phyloP scores from a whole-genome alignment of 2,329 filamentous ascomycete genomes.

The Monosporascus sp. region DNA sequence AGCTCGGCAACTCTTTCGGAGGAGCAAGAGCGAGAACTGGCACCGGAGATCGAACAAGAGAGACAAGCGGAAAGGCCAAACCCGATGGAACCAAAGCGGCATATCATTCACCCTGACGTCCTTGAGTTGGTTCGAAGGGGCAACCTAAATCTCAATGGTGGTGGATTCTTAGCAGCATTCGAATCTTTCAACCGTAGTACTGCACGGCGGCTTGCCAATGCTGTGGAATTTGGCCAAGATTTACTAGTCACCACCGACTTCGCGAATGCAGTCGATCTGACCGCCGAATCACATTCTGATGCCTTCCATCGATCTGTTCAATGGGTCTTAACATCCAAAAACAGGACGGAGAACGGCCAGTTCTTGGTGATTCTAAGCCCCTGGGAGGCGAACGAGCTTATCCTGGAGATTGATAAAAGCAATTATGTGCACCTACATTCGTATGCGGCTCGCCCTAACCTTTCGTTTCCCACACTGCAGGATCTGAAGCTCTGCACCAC shows the following conservation, averaged over 20 bases:
- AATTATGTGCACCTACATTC: slow-evolving; percentile 12
- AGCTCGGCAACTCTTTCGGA: slow-evolving; percentile 6
- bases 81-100: slow-evolving; percentile 30
- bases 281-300: slow-evolving; percentile 2
- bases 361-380: slow-evolving; percentile 21
- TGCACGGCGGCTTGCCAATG: slow-evolving; percentile 29
- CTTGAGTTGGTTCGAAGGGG: slow-evolving; percentile 34
- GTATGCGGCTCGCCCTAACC: slow-evolving; percentile 14
- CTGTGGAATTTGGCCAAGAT: slow-evolving; percentile 30
- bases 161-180: slow-evolving; percentile 42
- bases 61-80: slow-evolving; percentile 36
- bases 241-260: slow-evolving; percentile 15
- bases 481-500: slow-evolving; percentile 15
- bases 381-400: slow-evolving; percentile 16
- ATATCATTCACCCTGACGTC: slow-evolving; percentile 42
- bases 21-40: slow-evolving; percentile 13
- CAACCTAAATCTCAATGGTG: slow-evolving; percentile 15
- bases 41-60: slow-evolving; percentile 9
- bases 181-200: slow-evolving; percentile 34
- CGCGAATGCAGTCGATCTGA: slow-evolving; percentile 4
- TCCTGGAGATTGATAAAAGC: slow-evolving; percentile 7
- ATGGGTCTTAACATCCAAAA: slow-evolving; percentile 12
- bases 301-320: slow-evolving; percentile 14
- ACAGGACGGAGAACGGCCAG: neutral
- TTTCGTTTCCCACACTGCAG: slow-evolving; percentile 8